Percentiles rank a stretch among this genome's conserved stretches.
Conservation (phyloP, 345 rosid genomes). For the Turnera subulata region DNA sequence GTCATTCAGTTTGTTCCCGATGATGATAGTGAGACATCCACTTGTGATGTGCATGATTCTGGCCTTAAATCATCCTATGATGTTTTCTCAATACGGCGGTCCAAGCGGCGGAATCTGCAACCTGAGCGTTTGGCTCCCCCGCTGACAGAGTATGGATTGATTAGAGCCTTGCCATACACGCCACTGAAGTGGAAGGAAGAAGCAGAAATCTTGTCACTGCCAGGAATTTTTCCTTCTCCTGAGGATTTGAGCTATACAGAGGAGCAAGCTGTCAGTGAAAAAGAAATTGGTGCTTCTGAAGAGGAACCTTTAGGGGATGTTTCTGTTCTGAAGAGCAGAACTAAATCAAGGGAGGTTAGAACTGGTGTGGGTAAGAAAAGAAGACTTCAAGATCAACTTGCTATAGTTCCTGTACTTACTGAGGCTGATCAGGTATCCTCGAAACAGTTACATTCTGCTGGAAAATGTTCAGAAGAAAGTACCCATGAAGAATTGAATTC, state of each 20-base stretch:
- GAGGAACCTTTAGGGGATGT: slow-evolving; percentile 8
- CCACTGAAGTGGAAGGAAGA: slow-evolving; percentile 39
- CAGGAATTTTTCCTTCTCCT: slow-evolving; percentile 31
- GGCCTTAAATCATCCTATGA: slow-evolving; percentile 28
- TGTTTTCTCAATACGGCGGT: slow-evolving; percentile 55
- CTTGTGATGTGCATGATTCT: slow-evolving; percentile 15
- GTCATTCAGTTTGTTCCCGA: slow-evolving; percentile 34
- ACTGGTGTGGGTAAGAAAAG: slow-evolving; percentile 13
- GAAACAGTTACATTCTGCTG: slow-evolving; percentile 33
- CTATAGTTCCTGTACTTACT: slow-evolving; percentile 47
- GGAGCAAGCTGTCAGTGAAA: slow-evolving; percentile 20
- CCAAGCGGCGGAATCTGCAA: slow-evolving; percentile 57
- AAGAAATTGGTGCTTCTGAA: slow-evolving; percentile 14
- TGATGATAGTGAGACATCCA: slow-evolving; percentile 20
- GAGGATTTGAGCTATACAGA: slow-evolving; percentile 11
- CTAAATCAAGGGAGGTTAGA: slow-evolving; percentile 15
- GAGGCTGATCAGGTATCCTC: slow-evolving; percentile 29
- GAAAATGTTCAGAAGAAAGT: slow-evolving; percentile 22
- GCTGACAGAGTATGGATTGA: slow-evolving; percentile 39
- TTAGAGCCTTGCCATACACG: slow-evolving; percentile 41
- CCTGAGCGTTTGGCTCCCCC: slow-evolving; percentile 56
- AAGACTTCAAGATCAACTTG: slow-evolving; percentile 32
- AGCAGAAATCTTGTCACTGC: slow-evolving; percentile 55
- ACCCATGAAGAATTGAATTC: no score
- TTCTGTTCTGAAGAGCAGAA: slow-evolving; percentile 14